phyloP scores from a whole-genome alignment of 164 flowering plant genomes.

The Vitis rupestris region DNA sequence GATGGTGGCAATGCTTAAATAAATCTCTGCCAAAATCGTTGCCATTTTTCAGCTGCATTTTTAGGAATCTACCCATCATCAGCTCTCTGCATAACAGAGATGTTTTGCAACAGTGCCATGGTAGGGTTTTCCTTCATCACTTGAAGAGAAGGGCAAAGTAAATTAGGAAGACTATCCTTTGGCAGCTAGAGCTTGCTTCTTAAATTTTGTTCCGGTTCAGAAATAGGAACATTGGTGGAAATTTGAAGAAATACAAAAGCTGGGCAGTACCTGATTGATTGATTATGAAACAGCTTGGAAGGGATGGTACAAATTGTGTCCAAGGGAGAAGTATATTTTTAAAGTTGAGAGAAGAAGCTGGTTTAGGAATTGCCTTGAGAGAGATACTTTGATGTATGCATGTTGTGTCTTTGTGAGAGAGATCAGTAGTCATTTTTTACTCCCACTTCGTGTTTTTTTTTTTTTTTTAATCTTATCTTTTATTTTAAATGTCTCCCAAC shows the following conservation, averaged over 20 bases:
- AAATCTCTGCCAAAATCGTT: not conserved
- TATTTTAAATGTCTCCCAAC: not conserved
- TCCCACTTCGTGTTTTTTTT: not conserved
- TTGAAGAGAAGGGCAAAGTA: not conserved
- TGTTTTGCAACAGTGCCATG: not conserved
- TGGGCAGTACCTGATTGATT: not conserved
- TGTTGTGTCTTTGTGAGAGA: not conserved
- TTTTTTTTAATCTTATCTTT: not conserved
- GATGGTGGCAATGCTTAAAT: constrained; percentile 64
- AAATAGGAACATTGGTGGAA: not conserved
- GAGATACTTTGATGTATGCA: too few species aligned
- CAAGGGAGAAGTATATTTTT: not conserved
- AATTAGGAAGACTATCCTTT: not conserved
- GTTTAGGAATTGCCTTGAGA: too few species aligned
- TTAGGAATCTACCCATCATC: too few species aligned
- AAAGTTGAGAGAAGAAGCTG: not conserved
- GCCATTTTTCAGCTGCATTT: not conserved
- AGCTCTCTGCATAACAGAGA: too few species aligned
- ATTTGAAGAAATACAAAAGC: not conserved
- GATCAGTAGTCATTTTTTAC: not conserved
- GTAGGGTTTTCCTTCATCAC: too few species aligned
- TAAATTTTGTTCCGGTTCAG: not conserved
- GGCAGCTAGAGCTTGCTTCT: not conserved
- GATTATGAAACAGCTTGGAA: not conserved
- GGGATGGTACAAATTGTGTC: not conserved